Percentiles rank a stretch among this genome's conserved stretches.
phyloP scores from a whole-genome alignment of 2,329 filamentous ascomycete species.

The Boeremia exigua region DNA sequence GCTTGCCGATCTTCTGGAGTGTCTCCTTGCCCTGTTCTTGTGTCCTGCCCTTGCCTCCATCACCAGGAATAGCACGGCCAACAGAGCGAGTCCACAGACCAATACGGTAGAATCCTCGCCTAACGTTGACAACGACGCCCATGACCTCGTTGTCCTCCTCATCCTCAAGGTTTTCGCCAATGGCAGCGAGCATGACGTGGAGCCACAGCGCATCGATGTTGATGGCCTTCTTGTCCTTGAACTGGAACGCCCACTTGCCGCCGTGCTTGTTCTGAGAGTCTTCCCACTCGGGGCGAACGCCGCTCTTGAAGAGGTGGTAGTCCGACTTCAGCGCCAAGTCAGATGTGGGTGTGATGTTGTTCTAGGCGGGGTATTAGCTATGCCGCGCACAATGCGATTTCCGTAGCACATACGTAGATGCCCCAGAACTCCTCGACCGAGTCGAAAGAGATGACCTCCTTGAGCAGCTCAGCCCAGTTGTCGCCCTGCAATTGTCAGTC shows the following conservation, averaged over 20 bases:
- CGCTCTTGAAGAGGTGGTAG: constrained; percentile 98
- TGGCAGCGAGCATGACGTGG: constrained; percentile 93
- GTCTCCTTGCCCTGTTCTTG: constrained; percentile 84
- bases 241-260: constrained; percentile 98
- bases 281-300: constrained; percentile 97
- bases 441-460: constrained; percentile 98
- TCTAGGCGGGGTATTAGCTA: constrained; percentile 62
- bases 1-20: constrained; percentile 80
- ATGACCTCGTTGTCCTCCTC: constrained; percentile 97
- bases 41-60: constrained; percentile 78
- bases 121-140: constrained; percentile 98
- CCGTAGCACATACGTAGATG: constrained; percentile 78
- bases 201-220: constrained; percentile 97
- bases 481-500: constrained; percentile 69
- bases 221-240: constrained; percentile 92
- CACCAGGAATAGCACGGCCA: constrained; percentile 79
- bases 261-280: constrained; percentile 98
- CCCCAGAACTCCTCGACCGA: constrained; percentile 99
- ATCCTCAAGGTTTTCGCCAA: constrained; percentile 95
- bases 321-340: constrained; percentile 97
- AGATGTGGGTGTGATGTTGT: constrained; percentile 96
- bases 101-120: constrained; percentile 97
- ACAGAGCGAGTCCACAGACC: constrained; percentile 96
- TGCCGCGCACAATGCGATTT: not conserved
- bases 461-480: constrained; percentile 98